phyloP scores from a whole-genome alignment of 1,284 basidiomycete genomes.

The Boletus smithii region DNA sequence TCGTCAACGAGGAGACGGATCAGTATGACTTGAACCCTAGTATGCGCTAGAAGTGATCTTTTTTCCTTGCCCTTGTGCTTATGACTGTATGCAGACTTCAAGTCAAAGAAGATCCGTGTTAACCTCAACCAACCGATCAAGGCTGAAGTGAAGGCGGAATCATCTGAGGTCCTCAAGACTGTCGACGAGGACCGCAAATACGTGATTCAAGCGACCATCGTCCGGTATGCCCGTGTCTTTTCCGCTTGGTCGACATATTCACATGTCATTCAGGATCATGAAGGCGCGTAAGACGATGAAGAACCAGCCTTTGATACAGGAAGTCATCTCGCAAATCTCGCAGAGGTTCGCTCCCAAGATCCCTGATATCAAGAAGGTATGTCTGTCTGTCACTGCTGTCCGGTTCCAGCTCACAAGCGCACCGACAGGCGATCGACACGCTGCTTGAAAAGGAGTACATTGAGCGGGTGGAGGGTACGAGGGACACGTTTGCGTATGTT shows the following conservation, averaged over 20 bases:
- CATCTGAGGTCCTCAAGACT: conserved; percentile 87
- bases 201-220: conserved; percentile 96
- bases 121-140: conserved; percentile 94
- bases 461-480: conserved; percentile 83
- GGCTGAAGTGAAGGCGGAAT: conserved; percentile 91
- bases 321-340: conserved; percentile 90
- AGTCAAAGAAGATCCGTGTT: conserved; percentile 95
- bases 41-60: conserved; percentile 29
- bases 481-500: conserved; percentile 77
- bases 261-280: conserved; percentile 71
- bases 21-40: conserved; percentile 94
- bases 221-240: conserved; percentile 54
- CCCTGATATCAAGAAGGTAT: conserved; percentile 87
- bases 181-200: conserved; percentile 98
- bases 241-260: background rate
- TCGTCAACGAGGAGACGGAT: conserved; percentile 81
- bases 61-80: background rate
- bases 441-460: conserved; percentile 98
- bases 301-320: conserved; percentile 91
- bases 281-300: conserved; percentile 98
- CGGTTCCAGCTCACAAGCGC: conserved; percentile 1
- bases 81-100: conserved; percentile 68
- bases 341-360: conserved; percentile 88
- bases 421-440: conserved; percentile 92
- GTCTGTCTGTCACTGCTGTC: background rate